Base-by-base conservation (phyloP, 2,329 filamentous ascomycete genomes). In the Phialophora verrucosa region DNA sequence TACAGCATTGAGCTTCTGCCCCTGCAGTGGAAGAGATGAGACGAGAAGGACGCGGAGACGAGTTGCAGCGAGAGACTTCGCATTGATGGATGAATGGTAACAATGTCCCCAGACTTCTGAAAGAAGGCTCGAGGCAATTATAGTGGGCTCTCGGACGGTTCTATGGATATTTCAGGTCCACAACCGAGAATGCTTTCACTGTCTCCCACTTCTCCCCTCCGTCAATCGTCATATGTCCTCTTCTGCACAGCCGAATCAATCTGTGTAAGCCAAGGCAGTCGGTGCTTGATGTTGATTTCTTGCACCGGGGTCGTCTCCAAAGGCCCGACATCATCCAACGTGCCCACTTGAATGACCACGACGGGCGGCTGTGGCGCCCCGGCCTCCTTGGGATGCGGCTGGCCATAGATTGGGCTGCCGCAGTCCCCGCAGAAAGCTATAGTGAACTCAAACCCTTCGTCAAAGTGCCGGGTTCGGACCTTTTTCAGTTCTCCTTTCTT, bases 251-350 rank as follows among this genome's bases (percentile, higher is more conserved):
- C 63, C 14, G 6, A 14, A 17, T 49, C 49, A 27, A 65, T 51
- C 35, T 25, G 53, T 1, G n/a, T 8, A 11, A 47, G 8, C 63
- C 63, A 65, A 20, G 20, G 27, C 27, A 62, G 44, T 17, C 63
- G 57, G 35, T 65, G 58, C 63, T 32, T 57, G 23, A 65, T 35
- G 31, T 65, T 65, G n/a, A 65, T 31, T 51, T 65, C 63, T 2
- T 20, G 20, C 4, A 14, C 51, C 7, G 63, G 63, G 7, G 57
- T 62, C 17, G 20, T 29, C 10, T 56, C 25, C 25, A 65, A 29
- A 2, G 38, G 57, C 14, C 29, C 63, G 4, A 50, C 35, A 23
- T 65, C 58, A 25, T 65, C 63, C 32, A 65, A 27, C 17, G 58
- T 62, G 17, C 63, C 63, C 1, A 57, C 63, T 44, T 65, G 63